Conservation (phyloP, 257 asterid species). For the Petunia secreta region DNA sequence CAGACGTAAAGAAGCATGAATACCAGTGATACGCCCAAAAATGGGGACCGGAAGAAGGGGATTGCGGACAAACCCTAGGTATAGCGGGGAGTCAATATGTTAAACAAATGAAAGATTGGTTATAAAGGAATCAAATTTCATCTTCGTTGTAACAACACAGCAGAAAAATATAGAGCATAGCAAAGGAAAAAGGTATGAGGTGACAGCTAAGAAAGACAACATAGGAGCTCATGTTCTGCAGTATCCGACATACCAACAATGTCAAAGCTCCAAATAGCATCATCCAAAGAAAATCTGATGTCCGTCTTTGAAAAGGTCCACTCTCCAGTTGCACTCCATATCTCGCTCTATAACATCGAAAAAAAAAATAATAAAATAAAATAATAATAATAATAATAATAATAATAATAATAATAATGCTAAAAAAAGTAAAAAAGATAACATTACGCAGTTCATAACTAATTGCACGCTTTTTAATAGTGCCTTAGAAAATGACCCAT, state of each 20-base stretch:
- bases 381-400: conserved; percentile 17
- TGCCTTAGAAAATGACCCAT: background rate
- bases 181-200: conserved; percentile 6
- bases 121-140: conserved; percentile 1
- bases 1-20: conserved; percentile 97
- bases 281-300: conserved; percentile 99
- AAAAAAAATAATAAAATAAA: background rate
- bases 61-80: conserved; percentile 74
- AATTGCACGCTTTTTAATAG: conserved; percentile 17
- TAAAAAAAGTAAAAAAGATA: background rate
- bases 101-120: conserved; percentile 5
- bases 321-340: conserved; percentile 94
- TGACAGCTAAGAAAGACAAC: background rate
- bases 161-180: background rate
- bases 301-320: conserved; percentile 87
- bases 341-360: conserved; percentile 71
- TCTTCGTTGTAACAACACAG: background rate
- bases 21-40: conserved; percentile 80
- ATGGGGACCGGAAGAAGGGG: conserved; percentile 68
- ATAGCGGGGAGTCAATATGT: conserved; percentile 18
- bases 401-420: conserved; percentile 25
- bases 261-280: conserved; percentile 88
- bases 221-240: conserved; percentile 18
- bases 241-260: conserved; percentile 56
- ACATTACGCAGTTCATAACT: conserved; percentile 24